These are phyloP conservation scores for Kodamaea hsintzibuensis DNA, from an alignment of 805 yeast genomes.

Conservation along the genomic window DNA sequence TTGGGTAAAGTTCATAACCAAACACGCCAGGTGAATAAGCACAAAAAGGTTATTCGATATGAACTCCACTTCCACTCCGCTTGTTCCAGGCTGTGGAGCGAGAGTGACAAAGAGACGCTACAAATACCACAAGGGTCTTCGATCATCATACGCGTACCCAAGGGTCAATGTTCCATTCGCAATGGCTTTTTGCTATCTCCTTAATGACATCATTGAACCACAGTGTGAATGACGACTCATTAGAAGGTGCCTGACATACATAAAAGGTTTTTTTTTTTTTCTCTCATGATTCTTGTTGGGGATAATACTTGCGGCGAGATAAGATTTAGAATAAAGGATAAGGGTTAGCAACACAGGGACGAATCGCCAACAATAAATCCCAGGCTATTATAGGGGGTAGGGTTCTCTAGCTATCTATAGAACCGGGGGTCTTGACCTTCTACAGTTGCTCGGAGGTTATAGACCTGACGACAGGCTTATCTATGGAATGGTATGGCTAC, in stretches of 20 bases:
- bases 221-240: neutral
- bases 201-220: neutral
- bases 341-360: slow-evolving; percentile 2
- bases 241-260: neutral
- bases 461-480: neutral
- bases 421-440: neutral
- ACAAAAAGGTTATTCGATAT: neutral
- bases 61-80: neutral
- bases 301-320: neutral
- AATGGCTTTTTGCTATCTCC: no score
- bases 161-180: no score
- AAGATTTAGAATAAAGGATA: neutral
- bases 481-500: neutral
- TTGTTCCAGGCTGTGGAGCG: neutral
- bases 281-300: neutral
- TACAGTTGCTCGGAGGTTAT: neutral
- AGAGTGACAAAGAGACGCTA: no score
- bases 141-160: no score
- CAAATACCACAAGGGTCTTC: no score
- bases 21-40: neutral
- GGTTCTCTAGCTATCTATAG: neutral
- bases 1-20: slow-evolving; percentile 4
- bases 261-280: neutral
- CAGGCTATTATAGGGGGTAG: neutral
- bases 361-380: neutral